Conservation (phyloP, 768 basidiomycete species). For the Mycena vitilis region DNA sequence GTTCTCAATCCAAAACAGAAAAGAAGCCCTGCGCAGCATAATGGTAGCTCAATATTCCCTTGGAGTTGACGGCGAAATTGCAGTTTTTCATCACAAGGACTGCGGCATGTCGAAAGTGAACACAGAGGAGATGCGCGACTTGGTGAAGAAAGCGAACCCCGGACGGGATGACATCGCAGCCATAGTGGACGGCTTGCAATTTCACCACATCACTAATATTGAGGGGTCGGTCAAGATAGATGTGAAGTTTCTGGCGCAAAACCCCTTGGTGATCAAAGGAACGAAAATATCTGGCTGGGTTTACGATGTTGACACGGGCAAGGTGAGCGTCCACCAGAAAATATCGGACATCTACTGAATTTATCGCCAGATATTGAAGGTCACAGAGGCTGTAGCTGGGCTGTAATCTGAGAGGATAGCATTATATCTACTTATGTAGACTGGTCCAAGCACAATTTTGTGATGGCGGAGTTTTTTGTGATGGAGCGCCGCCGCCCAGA, state of each 20-base stretch:
- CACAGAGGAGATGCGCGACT: conserved; percentile 48
- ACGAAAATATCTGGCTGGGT: conserved; percentile 62
- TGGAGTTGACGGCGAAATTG: conserved; percentile 58
- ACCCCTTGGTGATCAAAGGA: conserved; percentile 53
- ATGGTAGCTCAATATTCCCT: conserved; percentile 66
- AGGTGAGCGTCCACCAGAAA: conserved; percentile 48
- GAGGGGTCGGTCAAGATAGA: conserved; percentile 56
- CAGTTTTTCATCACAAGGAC: conserved; percentile 65
- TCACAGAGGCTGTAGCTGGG: conserved; percentile 2
- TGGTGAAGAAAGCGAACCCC: conserved; percentile 48
- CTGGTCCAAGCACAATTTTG: neutral
- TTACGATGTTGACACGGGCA: conserved; percentile 63
- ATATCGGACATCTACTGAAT: neutral
- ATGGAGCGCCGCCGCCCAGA: conserved; percentile 80
- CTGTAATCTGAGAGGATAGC: no score
- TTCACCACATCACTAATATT: conserved; percentile 54
- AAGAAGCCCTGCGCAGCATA: conserved; percentile 61
- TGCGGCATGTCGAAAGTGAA: conserved; percentile 66
- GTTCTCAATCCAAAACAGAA: conserved; percentile 41
- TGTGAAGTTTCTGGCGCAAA: conserved; percentile 56
- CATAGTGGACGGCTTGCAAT: conserved; percentile 53
- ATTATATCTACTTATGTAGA: no score
- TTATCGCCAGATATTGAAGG: conserved; percentile 4
- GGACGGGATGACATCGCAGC: conserved; percentile 37
- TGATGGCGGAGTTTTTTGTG: neutral